Conservation (phyloP, 768 basidiomycete genomes). For the Boletus speciosus region DNA sequence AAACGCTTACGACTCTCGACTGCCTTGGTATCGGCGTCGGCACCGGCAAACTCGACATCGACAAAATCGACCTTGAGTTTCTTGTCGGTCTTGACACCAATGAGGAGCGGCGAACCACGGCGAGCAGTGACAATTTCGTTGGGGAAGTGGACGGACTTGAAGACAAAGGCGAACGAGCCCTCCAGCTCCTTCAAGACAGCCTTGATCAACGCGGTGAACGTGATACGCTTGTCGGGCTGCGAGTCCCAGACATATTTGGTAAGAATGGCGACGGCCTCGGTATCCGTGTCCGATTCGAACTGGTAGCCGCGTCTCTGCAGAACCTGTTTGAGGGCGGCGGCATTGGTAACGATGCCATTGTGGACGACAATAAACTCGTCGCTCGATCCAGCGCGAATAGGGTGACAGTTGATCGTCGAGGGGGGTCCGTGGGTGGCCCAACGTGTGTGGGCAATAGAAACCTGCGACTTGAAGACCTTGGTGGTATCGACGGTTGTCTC, state of each 20-base stretch:
- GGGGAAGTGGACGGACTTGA: conserved; percentile 95
- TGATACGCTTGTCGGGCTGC: conserved; percentile 77
- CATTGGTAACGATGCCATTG: conserved; percentile 99
- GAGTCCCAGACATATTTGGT: conserved; percentile 96
- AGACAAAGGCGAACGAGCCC: conserved; percentile 98
- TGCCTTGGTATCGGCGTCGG: conserved; percentile 52
- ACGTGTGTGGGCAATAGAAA: conserved; percentile 97
- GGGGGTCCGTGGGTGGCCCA: conserved; percentile 99
- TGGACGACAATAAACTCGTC: conserved; percentile 93
- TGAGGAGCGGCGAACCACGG: conserved; percentile 91
- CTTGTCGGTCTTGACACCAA: conserved; percentile 99
- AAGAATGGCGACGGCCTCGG: conserved; percentile 95
- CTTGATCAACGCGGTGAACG: conserved; percentile 92
- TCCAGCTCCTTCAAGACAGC: conserved; percentile 95
- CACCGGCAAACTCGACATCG: conserved; percentile 90
- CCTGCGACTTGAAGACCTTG: conserved; percentile 80
- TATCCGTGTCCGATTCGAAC: conserved; percentile 95
- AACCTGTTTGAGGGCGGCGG: conserved; percentile 80
- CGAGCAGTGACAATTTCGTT: conserved; percentile 95
- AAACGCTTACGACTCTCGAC: conserved; percentile 40
- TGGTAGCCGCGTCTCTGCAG: conserved; percentile 94
- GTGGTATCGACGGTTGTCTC: conserved; percentile 64
- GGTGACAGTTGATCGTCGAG: conserved; percentile 88
- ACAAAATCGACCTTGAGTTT: conserved; percentile 99
- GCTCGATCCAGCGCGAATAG: conserved; percentile 76